Percentiles rank a stretch among this genome's conserved stretches.
phyloP scores from a whole-genome alignment of 371 early-diverging fungal genomes.

The Blastocladiella emersonii region DNA sequence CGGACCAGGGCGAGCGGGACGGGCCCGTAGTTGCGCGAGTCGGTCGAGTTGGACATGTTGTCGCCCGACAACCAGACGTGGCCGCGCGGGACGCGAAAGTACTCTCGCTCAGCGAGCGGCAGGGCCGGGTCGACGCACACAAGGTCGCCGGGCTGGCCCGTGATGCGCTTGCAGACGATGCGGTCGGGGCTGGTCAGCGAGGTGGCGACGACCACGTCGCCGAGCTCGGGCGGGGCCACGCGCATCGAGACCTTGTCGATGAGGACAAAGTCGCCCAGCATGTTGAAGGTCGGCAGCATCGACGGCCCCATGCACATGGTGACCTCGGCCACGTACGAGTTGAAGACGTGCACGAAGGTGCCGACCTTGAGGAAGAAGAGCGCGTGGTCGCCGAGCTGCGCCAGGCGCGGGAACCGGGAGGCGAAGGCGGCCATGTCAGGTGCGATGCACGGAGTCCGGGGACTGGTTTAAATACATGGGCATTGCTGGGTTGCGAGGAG shows the following conservation, averaged over 20 bases:
- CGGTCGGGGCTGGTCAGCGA: slow-evolving; percentile 50
- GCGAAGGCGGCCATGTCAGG: slow-evolving; percentile 14
- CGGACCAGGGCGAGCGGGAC: slow-evolving; percentile 62
- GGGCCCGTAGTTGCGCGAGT: slow-evolving; percentile 70
- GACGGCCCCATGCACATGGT: slow-evolving; percentile 65
- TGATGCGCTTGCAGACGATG: slow-evolving; percentile 56
- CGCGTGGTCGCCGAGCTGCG: neutral
- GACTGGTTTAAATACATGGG: slow-evolving; percentile 2
- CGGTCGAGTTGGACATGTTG: slow-evolving; percentile 62
- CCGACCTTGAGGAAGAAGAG: slow-evolving; percentile 30
- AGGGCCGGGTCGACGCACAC: slow-evolving; percentile 47
- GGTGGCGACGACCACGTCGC: slow-evolving; percentile 58
- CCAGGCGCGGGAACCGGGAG: neutral
- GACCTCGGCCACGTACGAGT: slow-evolving; percentile 46
- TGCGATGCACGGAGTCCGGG: slow-evolving; percentile 7
- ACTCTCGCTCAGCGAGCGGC: neutral
- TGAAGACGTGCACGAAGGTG: slow-evolving; percentile 44
- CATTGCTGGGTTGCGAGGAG: too few relatives aligned
- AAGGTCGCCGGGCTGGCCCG: slow-evolving; percentile 62
- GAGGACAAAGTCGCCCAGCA: slow-evolving; percentile 47
- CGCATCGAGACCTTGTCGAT: slow-evolving; percentile 46
- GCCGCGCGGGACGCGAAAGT: slow-evolving; percentile 21
- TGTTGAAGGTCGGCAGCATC: slow-evolving; percentile 68
- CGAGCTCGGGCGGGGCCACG: slow-evolving; percentile 34
- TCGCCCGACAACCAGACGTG: slow-evolving; percentile 55